These are phyloP conservation scores for Ensete ventricosum DNA, from an alignment of 176 grass and related monocot genomes.

Conservation along the genomic window DNA sequence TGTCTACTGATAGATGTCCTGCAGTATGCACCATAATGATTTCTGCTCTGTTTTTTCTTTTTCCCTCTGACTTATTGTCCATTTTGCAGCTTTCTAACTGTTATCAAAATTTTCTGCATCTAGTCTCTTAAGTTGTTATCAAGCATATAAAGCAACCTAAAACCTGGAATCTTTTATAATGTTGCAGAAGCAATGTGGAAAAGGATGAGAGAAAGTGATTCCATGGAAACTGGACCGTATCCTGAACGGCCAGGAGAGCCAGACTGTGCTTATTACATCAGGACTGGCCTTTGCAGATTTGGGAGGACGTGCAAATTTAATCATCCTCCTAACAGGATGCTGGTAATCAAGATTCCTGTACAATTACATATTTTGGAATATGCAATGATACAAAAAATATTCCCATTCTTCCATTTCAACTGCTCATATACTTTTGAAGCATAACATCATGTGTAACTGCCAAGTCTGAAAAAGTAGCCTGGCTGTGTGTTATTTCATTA, in stretches of 20 bases:
- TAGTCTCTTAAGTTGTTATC: background rate
- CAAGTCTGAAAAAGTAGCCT: no score
- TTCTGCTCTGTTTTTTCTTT: background rate
- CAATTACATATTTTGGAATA: background rate
- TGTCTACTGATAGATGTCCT: background rate
- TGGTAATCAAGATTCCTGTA: slow-evolving; percentile 34
- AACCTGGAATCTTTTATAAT: slow-evolving; percentile 5
- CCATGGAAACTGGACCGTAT: slow-evolving; percentile 45
- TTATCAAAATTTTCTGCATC: background rate
- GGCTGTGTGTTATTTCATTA: no score
- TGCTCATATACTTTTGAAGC: no score
- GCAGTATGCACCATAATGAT: background rate
- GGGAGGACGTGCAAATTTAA: slow-evolving; percentile 96
- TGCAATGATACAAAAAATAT: background rate
- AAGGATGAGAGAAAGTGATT: slow-evolving; percentile 51
- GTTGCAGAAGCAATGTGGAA: slow-evolving; percentile 68
- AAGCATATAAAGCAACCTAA: background rate
- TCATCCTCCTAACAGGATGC: slow-evolving; percentile 60
- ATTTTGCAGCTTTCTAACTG: background rate
- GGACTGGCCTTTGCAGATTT: slow-evolving; percentile 77
- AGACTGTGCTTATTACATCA: slow-evolving; percentile 84
- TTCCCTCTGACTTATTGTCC: background rate
- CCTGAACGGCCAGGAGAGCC: slow-evolving; percentile 77
- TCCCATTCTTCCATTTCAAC: no score
- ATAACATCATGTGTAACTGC: no score